These are phyloP conservation scores for Trypethelium eluteriae DNA, from an alignment of 495 filamentous ascomycete genomes.

Conservation along the genomic window DNA sequence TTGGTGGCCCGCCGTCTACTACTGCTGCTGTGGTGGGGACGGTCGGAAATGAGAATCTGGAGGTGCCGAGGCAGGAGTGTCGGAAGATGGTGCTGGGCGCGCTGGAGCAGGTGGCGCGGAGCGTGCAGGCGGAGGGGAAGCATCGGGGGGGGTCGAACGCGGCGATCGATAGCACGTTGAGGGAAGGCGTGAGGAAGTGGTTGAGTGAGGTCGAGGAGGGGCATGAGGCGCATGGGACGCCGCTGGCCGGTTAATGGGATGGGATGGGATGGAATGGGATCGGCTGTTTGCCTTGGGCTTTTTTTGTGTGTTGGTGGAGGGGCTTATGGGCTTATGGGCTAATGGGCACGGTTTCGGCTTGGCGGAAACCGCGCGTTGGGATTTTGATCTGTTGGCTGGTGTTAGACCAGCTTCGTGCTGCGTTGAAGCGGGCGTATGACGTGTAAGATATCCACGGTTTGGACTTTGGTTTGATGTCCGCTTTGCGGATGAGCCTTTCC, in stretches of 20 bases:
- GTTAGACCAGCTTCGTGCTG: too few relatives aligned
- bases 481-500: too few relatives aligned
- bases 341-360: too few relatives aligned
- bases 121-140: conserved; percentile 50
- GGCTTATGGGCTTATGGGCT: too few relatives aligned
- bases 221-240: neutral
- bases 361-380: too few relatives aligned
- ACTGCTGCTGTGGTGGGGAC: neutral
- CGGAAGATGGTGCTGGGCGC: conserved; percentile 55
- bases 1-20: neutral
- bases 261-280: neutral
- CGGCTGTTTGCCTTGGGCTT: too few relatives aligned
- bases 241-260: neutral
- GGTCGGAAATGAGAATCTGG: conserved; percentile 20
- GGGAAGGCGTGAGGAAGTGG: conserved; percentile 60
- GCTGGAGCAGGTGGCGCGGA: conserved; percentile 56
- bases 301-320: too few relatives aligned
- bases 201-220: conserved; percentile 50
- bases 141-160: conserved; percentile 31
- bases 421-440: too few relatives aligned
- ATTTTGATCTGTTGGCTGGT: too few relatives aligned
- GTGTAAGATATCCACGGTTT: too few relatives aligned
- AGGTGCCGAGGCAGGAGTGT: conserved; percentile 53
- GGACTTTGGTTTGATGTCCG: too few relatives aligned
- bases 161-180: conserved; percentile 49